phyloP scores from a whole-genome alignment of 139 green algal species.

The Picochlorum sp. region DNA sequence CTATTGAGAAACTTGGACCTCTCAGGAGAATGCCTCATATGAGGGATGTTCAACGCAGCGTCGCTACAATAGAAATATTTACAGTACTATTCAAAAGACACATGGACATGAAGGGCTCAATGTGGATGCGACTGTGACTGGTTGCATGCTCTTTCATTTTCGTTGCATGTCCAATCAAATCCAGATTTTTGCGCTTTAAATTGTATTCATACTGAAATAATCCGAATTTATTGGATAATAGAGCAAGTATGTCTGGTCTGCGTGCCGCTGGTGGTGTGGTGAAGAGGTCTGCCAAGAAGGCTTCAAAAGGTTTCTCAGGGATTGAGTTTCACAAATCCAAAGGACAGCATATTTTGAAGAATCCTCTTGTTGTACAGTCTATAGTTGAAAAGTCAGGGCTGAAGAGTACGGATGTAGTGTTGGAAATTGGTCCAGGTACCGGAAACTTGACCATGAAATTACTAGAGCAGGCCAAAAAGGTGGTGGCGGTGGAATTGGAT shows the following conservation, averaged over 20 bases:
- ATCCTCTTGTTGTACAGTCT: conserved; percentile 86
- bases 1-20: no score
- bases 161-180: no score
- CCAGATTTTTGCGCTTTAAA: no score
- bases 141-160: no score
- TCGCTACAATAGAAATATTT: no score
- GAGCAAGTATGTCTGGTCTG: conserved; percentile 40
- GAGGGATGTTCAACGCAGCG: no score
- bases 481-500: conserved; percentile 94
- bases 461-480: conserved; percentile 89
- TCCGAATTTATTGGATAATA: neutral
- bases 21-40: no score
- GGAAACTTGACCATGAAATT: conserved; percentile 96
- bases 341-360: conserved; percentile 98
- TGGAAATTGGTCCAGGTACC: conserved; percentile 97
- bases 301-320: conserved; percentile 50
- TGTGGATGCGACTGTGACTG: no score
- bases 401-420: conserved; percentile 92
- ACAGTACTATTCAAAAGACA: no score
- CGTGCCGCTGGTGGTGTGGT: conserved; percentile 62
- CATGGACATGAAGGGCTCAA: no score
- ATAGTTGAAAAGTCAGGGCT: conserved; percentile 96
- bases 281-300: conserved; percentile 60
- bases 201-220: no score
- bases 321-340: conserved; percentile 98